Conservation (phyloP, 768 basidiomycete genomes). For the Melanogaster broomeanus region DNA sequence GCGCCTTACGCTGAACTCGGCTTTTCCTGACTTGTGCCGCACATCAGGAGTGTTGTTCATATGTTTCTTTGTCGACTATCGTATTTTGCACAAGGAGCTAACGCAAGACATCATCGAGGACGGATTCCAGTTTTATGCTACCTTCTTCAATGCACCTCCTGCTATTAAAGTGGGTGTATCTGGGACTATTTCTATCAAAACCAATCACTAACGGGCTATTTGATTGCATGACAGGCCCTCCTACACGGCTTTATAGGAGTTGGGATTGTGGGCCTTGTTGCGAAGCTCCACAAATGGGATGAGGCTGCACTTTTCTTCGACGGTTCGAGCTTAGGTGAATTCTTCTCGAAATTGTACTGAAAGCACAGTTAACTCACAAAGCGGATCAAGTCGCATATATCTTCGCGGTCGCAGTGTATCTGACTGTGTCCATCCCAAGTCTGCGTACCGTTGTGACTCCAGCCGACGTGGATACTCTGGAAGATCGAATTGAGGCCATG, state of each 20-base stretch:
- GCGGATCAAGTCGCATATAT: constrained; percentile 64
- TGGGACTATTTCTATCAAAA: neutral
- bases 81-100: constrained; percentile 70
- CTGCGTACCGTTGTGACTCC: constrained; percentile 76
- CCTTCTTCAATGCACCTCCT: constrained; percentile 90
- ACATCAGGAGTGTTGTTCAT: constrained; percentile 75
- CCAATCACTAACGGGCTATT: neutral
- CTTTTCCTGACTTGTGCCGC: neutral
- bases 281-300: constrained; percentile 85
- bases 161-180: constrained; percentile 77
- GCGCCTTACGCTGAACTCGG: neutral
- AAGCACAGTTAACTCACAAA: constrained; percentile 11
- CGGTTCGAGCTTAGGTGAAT: constrained; percentile 80
- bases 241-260: constrained; percentile 84
- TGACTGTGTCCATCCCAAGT: constrained; percentile 77
- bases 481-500: constrained; percentile 76
- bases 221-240: constrained; percentile 55
- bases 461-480: constrained; percentile 51
- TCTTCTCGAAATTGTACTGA: neutral
- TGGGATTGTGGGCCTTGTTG: constrained; percentile 70
- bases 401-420: constrained; percentile 77
- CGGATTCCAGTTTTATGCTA: constrained; percentile 87
- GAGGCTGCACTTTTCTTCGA: constrained; percentile 97
- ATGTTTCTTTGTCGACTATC: constrained; percentile 86
- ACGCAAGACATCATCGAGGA: constrained; percentile 68